A percentile compares a stretch with the other conserved stretches of the same genome.
Evolutionary conservation across 176 grass and related monocot genomes (phyloP).

Genomic region (Pharus latifolius): DNA sequence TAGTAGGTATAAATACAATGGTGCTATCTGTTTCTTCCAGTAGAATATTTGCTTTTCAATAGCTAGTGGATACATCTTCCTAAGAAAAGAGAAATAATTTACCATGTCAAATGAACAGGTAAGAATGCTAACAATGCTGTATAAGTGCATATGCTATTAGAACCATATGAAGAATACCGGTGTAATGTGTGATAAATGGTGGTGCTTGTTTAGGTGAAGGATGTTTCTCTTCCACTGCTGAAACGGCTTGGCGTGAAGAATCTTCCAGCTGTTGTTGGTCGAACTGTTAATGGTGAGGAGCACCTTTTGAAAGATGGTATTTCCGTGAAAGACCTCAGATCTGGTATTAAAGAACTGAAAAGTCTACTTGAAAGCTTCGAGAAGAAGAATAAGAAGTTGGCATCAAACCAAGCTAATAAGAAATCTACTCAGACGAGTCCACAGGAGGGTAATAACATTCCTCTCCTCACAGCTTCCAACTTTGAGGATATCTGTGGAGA

Average conservation of each 20-base stretch:
- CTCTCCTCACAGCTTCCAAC: slow-evolving; percentile 50
- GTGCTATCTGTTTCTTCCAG: no score
- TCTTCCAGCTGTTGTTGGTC: slow-evolving; percentile 53
- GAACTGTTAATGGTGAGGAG: slow-evolving; percentile 40
- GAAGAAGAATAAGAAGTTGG: slow-evolving; percentile 68
- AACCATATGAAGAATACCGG: neutral
- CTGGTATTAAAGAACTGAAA: slow-evolving; percentile 64
- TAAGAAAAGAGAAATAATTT: no score
- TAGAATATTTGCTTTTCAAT: no score
- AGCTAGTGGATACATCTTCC: no score
- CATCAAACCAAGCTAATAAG: slow-evolving; percentile 34
- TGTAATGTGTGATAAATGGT: neutral
- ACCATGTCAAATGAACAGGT: neutral
- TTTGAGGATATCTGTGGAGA: slow-evolving; percentile 63
- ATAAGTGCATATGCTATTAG: neutral
- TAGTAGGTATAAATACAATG: neutral
- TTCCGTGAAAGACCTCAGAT: slow-evolving; percentile 66
- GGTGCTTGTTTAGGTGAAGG: slow-evolving; percentile 41
- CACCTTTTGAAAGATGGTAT: slow-evolving; percentile 72
- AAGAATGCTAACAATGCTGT: neutral
- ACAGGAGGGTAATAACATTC: slow-evolving; percentile 24
- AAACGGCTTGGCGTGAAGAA: slow-evolving; percentile 60
- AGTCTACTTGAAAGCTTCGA: slow-evolving; percentile 63
- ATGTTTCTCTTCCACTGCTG: slow-evolving; percentile 55
- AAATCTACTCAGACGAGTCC: slow-evolving; percentile 26